Percentiles rank a stretch among this genome's conserved stretches.
Evolutionary conservation across 1,284 basidiomycete species (phyloP).

Genomic region (Rhodotorula sp.): DNA sequence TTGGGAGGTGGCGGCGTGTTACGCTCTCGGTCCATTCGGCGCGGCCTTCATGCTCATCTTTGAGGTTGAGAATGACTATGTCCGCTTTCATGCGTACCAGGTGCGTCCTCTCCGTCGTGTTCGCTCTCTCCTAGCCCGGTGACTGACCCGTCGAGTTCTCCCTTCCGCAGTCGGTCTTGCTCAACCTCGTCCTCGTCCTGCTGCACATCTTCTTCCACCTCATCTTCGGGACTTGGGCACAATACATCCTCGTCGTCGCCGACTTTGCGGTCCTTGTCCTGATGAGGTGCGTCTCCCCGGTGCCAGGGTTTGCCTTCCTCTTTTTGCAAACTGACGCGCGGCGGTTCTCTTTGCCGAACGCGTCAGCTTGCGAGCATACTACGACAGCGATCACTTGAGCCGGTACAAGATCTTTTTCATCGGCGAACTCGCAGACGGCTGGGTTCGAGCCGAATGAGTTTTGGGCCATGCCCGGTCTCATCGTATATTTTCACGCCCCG

Average conservation of each 20-base stretch:
- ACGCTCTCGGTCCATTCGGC: constrained; percentile 32
- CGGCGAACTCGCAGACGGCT: constrained; percentile 25
- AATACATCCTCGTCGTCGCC: constrained; percentile 16
- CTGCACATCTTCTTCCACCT: constrained; percentile 27
- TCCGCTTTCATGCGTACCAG: constrained; percentile 32
- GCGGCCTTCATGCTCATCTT: constrained; percentile 24
- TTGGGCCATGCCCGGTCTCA: too few relatives aligned
- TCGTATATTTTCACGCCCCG: not conserved
- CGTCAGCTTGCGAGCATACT: constrained; percentile 32
- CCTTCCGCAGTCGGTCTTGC: constrained; percentile 24
- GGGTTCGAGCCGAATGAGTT: constrained; percentile 28
- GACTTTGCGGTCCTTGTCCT: constrained; percentile 16
- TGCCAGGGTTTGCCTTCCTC: too few relatives aligned
- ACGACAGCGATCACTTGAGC: constrained; percentile 27
- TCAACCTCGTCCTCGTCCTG: constrained; percentile 15
- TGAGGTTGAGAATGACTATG: constrained; percentile 36
- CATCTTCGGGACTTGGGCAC: constrained; percentile 17
- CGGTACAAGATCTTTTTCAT: constrained; percentile 24
- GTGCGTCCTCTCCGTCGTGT: constrained; percentile 6
- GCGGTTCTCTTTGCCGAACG: too few relatives aligned
- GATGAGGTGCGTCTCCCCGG: constrained; percentile 18
- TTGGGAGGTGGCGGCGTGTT: constrained; percentile 14
- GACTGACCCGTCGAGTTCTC: not conserved
- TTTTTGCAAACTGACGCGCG: not conserved
- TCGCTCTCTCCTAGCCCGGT: too few relatives aligned